Evolutionary conservation across 164 flowering plant species (phyloP).

Genomic region (Stephania japonica): DNA sequence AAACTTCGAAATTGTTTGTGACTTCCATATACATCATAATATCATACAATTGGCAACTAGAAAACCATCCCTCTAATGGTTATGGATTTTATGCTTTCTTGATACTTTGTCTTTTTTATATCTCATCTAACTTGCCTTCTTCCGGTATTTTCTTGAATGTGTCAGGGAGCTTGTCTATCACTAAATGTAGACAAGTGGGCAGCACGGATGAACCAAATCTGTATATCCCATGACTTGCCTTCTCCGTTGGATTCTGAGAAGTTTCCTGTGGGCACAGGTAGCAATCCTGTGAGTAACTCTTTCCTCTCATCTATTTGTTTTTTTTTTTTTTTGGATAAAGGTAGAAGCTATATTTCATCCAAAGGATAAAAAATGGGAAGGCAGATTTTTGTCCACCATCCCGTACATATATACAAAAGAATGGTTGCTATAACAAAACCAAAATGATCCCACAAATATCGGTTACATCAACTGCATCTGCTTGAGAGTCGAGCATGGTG

Average conservation of each 20-base stretch:
- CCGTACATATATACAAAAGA: no score
- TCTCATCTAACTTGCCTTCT: background rate
- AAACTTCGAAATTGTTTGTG: background rate
- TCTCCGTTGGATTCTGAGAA: conserved; percentile 55
- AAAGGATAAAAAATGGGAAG: no score
- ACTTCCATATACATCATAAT: background rate
- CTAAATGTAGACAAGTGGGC: conserved; percentile 69
- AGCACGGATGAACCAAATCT: conserved; percentile 47
- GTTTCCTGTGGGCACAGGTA: conserved; percentile 95
- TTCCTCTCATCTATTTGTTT: conserved; percentile 3
- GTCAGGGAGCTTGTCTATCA: conserved; percentile 87
- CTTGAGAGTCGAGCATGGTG: no score
- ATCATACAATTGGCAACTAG: background rate
- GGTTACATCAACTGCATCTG: no score
- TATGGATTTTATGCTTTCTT: background rate
- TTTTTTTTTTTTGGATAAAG: no score
- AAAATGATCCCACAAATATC: no score
- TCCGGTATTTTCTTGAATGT: conserved; percentile 13
- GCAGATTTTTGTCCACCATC: no score
- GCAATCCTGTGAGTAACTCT: conserved; percentile 84
- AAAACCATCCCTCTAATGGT: background rate
- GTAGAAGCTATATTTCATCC: no score
- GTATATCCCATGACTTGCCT: conserved; percentile 58
- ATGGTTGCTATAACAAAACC: no score
- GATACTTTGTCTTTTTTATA: background rate